Evolutionary conservation across 345 rosid species (phyloP), one percentile per base, ranked within the genome.

Genomic region (Euphorbia peplus): DNA sequence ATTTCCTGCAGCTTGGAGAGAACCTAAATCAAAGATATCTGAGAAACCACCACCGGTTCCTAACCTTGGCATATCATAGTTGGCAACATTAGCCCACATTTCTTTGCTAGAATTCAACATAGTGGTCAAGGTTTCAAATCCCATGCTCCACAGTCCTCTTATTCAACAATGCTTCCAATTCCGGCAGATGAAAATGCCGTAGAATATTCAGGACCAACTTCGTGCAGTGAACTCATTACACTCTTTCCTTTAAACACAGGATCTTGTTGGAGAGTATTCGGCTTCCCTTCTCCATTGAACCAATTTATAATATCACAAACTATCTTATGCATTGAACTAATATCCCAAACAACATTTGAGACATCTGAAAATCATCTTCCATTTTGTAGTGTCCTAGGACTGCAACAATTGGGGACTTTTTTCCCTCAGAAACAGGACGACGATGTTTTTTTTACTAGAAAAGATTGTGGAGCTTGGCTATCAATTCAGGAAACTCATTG

Each of bases 141-240:
- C 88, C 82, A 86, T 73, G 74, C 75, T 84, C 97, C 97, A 85
- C 53, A 76, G 64, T 93, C 91, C 66, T 83, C 93, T 67, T 80
- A 83, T 60, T 79, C 79, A 50, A 78, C 69, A 19, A 87, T 44
- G 51, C 64, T 63, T 41, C 78, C 88, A 26, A 76, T 60, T 35
- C 76, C 83, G 37, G 72, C 58, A 35, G 80, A 78, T 15, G 87
- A 67, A 66, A 67, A 63, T 57, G 71, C 85, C 2, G 71, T 80
- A 68, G 80, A 79, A 70, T 82, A 80, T 54, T 85, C 85, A 9
- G 85, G 83, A 69, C 69, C 58, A 70, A 67, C 10, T 74, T 75
- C 81, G 68, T 76, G 80, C 62, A 79, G 81, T 59, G 79, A 73
- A 59, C 56, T 75, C 70, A 69, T 73, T 42, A 82, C 60, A 58